A percentile compares a stretch with the other conserved stretches of the same genome.
phyloP scores from a whole-genome alignment of 176 grass and related monocot genomes.

The Phoenix dactylifera region DNA sequence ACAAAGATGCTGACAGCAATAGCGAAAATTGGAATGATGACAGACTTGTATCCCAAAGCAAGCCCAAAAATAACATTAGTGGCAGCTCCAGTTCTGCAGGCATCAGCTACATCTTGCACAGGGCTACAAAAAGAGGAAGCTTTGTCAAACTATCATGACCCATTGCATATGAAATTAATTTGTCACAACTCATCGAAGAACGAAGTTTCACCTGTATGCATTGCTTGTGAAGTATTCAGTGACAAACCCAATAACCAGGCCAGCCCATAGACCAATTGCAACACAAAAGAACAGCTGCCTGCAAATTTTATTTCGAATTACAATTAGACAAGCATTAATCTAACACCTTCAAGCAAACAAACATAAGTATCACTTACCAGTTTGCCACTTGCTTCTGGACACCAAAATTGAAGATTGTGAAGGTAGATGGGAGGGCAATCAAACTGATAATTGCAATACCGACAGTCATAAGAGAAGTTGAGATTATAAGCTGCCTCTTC shows the following conservation, averaged over 20 bases:
- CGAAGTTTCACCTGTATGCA: conserved; percentile 25
- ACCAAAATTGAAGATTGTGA: conserved; percentile 49
- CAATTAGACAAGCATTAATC: not conserved
- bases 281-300: conserved; percentile 48
- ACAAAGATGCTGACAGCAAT: conserved; percentile 37
- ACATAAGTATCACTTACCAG: conserved; percentile 16
- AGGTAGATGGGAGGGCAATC: conserved; percentile 34
- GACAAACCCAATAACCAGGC: conserved; percentile 44
- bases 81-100: conserved; percentile 37
- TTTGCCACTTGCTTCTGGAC: conserved; percentile 31
- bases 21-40: conserved; percentile 37
- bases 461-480: conserved; percentile 29
- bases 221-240: conserved; percentile 57
- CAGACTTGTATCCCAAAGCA: conserved; percentile 53
- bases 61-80: conserved; percentile 47
- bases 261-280: conserved; percentile 45
- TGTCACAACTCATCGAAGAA: too few species aligned
- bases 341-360: not conserved
- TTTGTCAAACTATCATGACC: too few species aligned
- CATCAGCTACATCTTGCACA: conserved; percentile 43
- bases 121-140: conserved; percentile 15
- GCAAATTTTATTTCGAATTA: not conserved
- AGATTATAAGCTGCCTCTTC: conserved; percentile 40
- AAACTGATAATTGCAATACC: conserved; percentile 37
- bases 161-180: too few species aligned